A percentile compares a stretch with the other conserved stretches of the same genome.
These are phyloP conservation scores for Yamadazyma atlantica DNA, from an alignment of 1,139 yeast species.

Conservation along the genomic window DNA sequence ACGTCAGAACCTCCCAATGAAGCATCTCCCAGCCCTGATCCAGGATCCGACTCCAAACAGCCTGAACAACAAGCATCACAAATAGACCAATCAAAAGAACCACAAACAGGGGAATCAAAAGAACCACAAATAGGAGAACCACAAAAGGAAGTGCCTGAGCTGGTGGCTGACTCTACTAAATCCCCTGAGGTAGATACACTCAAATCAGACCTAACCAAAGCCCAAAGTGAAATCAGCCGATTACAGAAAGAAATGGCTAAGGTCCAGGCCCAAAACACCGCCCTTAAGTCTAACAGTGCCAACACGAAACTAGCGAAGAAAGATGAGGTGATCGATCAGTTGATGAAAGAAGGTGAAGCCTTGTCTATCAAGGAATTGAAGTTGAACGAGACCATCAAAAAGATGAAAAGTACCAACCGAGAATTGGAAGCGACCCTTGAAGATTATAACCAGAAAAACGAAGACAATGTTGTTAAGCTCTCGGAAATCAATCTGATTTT, in stretches of 20 bases:
- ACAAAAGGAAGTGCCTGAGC: too few species aligned
- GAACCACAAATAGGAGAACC: too few species aligned
- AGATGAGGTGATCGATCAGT: constrained; percentile 56
- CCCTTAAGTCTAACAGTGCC: constrained; percentile 6
- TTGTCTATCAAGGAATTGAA: constrained; percentile 74
- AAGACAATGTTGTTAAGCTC: constrained; percentile 25
- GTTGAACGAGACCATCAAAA: constrained; percentile 65
- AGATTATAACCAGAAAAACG: constrained; percentile 33
- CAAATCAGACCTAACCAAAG: constrained; percentile 4
- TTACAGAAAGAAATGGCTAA: constrained; percentile 6
- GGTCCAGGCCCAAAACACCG: constrained; percentile 3
- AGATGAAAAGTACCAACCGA: constrained; percentile 51
- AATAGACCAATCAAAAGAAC: background rate
- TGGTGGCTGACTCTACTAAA: background rate
- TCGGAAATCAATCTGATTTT: constrained; percentile 36
- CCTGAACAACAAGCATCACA: constrained; percentile 3
- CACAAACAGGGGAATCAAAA: too few species aligned
- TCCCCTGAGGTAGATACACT: constrained; percentile 10
- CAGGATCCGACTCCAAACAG: constrained; percentile 15
- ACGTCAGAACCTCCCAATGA: too few species aligned
- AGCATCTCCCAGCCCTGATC: too few species aligned
- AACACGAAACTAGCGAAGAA: constrained; percentile 39
- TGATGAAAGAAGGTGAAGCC: constrained; percentile 77
- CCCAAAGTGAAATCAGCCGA: constrained; percentile 9
- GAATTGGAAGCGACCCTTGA: constrained; percentile 40